Percentiles rank a stretch among this genome's conserved stretches.
These are phyloP conservation scores for Achlya hypogyna DNA, from an alignment of 352 stramenopile species.

Conservation along the genomic window DNA sequence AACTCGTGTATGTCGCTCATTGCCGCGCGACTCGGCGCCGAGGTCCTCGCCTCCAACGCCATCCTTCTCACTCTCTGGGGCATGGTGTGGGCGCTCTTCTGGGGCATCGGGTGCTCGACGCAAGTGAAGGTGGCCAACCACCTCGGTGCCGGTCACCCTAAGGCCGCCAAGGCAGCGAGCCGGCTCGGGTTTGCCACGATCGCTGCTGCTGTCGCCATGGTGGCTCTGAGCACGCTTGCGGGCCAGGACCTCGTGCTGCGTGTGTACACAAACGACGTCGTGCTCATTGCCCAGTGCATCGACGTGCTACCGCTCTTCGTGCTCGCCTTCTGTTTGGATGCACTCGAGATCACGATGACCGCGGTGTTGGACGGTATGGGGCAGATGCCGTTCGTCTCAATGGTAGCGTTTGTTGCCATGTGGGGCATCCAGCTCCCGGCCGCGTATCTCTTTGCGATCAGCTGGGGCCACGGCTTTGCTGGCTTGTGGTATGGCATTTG, in stretches of 20 bases:
- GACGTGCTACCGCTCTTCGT: constrained; percentile 61
- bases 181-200: constrained; percentile 55
- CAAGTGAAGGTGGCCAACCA: constrained; percentile 73
- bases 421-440: constrained; percentile 61
- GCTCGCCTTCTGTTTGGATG: constrained; percentile 60
- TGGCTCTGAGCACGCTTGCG: constrained; percentile 37
- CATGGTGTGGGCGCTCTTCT: constrained; percentile 74
- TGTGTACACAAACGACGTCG: constrained; percentile 53
- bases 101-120: constrained; percentile 67
- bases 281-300: constrained; percentile 37
- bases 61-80: constrained; percentile 77
- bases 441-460: constrained; percentile 50
- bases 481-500: constrained; percentile 69
- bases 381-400: constrained; percentile 49
- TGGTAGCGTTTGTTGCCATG: constrained; percentile 50
- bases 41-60: constrained; percentile 63
- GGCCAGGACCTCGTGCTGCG: constrained; percentile 37
- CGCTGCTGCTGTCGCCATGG: constrained; percentile 36
- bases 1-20: constrained; percentile 68
- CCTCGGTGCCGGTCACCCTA: constrained; percentile 50
- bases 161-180: constrained; percentile 42
- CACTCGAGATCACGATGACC: constrained; percentile 62
- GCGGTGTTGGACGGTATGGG: constrained; percentile 76
- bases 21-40: constrained; percentile 46
- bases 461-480: constrained; percentile 36